Base-by-base conservation (phyloP, 192 early-diverging fungal species). In the Cetraspora pellucida region DNA sequence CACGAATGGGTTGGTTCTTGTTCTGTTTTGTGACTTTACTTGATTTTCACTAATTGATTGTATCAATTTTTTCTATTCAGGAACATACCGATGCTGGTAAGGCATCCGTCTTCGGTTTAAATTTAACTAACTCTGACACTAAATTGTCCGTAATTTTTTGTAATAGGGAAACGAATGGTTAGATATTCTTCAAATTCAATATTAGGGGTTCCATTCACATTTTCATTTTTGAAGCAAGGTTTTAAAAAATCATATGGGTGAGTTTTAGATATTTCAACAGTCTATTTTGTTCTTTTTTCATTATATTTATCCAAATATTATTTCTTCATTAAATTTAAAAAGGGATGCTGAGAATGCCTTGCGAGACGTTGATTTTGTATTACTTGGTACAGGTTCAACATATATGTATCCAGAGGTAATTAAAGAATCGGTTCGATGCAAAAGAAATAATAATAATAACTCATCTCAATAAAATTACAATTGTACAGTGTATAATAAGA, bases 351-450 rank as follows among this genome's bases (percentile, higher is more conserved):
- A 19, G 8, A 65, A 10, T n/a, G 31, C 31, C 16, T 65, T 65
- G 63, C 37, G 43, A 8, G 10, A 44, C 4, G 19, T 65, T 44
- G 63, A 65, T 9, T 65, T 65, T 31, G 63, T 65, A 37, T 19
- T 65, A 7, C 63, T 65, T 21, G 63, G 63, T 37, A 65, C 31
- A 9, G 63, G 63, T 28, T 25, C 37, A 65, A 30, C 31, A 43
- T 65, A 65, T 43, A 65, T 65, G 63, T 65, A 65, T 10, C 63
- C 63, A 10, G 63, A 65, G 8, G 63, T 37, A 37, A 37, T 37
- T 65, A 65, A 60, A 27, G 6, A 60, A 27, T 28, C 8, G 7
- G 10, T 57, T 57, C 19, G 14, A 19, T 3, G 1, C 27, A 27
- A 60, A 27, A 27, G 3, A 28, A 27, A 27, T 60, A 25, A 30